These are phyloP conservation scores for Spongiforma sp. DNA, from an alignment of 1,284 basidiomycete species.

Conservation along the genomic window DNA sequence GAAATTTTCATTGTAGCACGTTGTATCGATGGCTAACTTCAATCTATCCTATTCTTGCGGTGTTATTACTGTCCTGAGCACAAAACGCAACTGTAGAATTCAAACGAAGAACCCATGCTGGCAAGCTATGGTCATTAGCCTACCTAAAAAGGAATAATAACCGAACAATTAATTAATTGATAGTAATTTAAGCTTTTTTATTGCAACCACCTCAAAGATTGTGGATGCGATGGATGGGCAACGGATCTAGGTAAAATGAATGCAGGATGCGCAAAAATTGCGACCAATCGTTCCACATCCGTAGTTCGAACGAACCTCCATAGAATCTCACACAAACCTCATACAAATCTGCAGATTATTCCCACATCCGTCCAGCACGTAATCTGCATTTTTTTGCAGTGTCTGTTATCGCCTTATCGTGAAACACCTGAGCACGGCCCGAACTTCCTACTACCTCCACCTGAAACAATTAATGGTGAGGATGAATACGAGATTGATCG, in stretches of 20 bases:
- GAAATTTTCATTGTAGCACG: neutral
- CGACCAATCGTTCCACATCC: no score
- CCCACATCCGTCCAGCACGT: neutral
- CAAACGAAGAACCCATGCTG: no score
- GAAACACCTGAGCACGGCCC: no score
- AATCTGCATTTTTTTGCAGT: neutral
- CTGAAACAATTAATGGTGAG: no score
- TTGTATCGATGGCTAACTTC: neutral
- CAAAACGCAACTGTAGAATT: neutral
- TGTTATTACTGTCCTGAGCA: neutral
- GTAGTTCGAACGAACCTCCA: neutral
- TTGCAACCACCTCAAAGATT: neutral
- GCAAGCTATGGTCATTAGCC: neutral
- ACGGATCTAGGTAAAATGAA: neutral
- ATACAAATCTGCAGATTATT: no score
- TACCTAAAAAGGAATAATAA: no score
- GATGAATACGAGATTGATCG: no score
- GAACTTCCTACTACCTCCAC: no score
- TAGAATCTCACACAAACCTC: neutral
- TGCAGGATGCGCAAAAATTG: neutral
- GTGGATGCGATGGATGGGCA: neutral
- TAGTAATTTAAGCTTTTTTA: no score
- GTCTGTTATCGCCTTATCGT: no score
- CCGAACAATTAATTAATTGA: neutral
- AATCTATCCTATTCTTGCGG: neutral